Evolutionary conservation across 2,329 filamentous ascomycete species (phyloP), one percentile per base, ranked within the genome.

Genomic region (Beauveria asiatica): DNA sequence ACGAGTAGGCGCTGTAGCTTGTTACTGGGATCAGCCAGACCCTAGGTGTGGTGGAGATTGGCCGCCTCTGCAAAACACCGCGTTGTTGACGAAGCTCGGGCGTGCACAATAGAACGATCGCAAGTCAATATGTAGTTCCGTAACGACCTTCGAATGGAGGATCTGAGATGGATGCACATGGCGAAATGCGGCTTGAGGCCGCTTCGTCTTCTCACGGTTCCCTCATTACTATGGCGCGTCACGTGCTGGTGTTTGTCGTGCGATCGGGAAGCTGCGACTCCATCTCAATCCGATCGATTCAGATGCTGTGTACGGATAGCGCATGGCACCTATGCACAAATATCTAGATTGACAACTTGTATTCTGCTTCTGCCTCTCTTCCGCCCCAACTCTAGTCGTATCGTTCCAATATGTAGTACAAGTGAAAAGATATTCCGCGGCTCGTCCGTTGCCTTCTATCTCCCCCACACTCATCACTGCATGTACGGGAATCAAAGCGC

Each of bases 331-430:
- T 7, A 39, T 13, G 19, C 44, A 23, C 54, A 49, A 49, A 41
- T 48, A 16, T 5, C 39, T 39, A 48, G 23, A n/a, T 55, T 46
- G 30, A 49, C 41, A 59, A 45, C 19, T 59, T 39, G 44, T 39
- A 53, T 52, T 58, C 57, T 52, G 55, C 23, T 19, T 11, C 53
- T 48, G 17, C 54, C 53, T 46, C 48, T 37, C 41, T 41, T 45
- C 41, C 49, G 37, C 19, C 48, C 25, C 41, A 16, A 44, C 56
- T 58, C 56, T 58, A 51, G 45, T 27, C n/a, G 48, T 52, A 45
- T 45, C 57, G 16, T 45, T 37, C 39, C 57, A 45, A 53, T 59
- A 59, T 46, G 48, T 59, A 53, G 41, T 59, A 59, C 57, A 59
- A 59, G 27, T 53, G 57, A 27, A 27, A 39, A 46, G 21, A 46